Percentiles rank a stretch among this genome's conserved stretches.
Evolutionary conservation across 2,329 filamentous ascomycete species (phyloP).

Genomic region (Plectosphaerella sp.): DNA sequence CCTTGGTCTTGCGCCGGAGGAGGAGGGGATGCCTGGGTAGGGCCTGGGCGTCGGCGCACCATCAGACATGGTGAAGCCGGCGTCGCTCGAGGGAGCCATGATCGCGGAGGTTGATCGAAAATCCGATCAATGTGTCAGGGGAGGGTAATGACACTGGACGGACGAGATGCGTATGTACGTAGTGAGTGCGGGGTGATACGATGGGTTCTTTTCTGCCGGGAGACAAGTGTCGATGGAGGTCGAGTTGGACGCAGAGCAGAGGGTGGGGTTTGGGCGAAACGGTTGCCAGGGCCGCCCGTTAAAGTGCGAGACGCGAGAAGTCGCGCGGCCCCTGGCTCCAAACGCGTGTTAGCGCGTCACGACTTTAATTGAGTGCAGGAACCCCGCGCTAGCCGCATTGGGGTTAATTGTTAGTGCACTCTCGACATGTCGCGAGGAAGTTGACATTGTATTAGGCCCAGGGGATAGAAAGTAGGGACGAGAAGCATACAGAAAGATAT

Average conservation of each 20-base stretch:
- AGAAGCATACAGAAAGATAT: not conserved
- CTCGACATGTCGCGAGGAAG: not conserved
- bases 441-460: too few relatives aligned
- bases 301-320: conserved; percentile 13
- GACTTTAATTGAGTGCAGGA: conserved; percentile 36
- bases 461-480: not conserved
- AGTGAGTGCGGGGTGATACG: not conserved
- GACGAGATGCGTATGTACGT: not conserved
- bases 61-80: conserved; percentile 55
- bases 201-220: not conserved
- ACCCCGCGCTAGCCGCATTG: conserved; percentile 3
- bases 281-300: conserved; percentile 7
- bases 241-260: conserved; percentile 9
- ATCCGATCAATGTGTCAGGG: not conserved
- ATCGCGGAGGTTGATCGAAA: conserved; percentile 5
- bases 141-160: not conserved
- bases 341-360: conserved; percentile 23
- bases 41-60: conserved; percentile 37
- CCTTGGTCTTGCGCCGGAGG: conserved; percentile 48
- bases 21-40: conserved; percentile 40
- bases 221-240: not conserved
- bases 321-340: conserved; percentile 16
- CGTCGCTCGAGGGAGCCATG: conserved; percentile 53
- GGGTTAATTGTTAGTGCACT: not conserved
- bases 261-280: conserved; percentile 12